A percentile compares a stretch with the other conserved stretches of the same genome.
These are phyloP conservation scores for Aspergillus sp. DNA, from an alignment of 2,329 filamentous ascomycete genomes.

Conservation along the genomic window DNA sequence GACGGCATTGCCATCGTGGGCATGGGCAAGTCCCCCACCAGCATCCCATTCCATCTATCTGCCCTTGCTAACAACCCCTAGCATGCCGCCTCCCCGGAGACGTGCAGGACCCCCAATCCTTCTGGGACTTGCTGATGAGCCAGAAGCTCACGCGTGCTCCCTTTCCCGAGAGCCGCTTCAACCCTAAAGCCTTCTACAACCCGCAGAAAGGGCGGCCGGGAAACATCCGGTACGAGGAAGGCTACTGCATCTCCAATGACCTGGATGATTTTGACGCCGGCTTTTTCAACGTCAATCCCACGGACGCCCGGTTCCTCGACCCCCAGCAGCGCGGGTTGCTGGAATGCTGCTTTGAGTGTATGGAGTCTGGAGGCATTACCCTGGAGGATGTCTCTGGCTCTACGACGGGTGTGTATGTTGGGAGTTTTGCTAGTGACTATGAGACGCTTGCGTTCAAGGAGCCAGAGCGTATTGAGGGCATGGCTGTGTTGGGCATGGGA, in stretches of 20 bases:
- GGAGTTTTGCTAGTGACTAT: conserved; percentile 20
- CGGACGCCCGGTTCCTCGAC: conserved; percentile 18
- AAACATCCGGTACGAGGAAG: neutral
- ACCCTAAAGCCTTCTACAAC: conserved; percentile 2
- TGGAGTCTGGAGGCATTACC: conserved; percentile 6
- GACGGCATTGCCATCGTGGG: neutral
- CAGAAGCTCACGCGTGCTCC: neutral
- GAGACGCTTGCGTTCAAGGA: conserved; percentile 18
- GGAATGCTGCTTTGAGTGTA: conserved; percentile 10
- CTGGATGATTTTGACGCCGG: conserved; percentile 5
- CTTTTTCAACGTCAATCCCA: conserved; percentile 11
- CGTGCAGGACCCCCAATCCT: neutral
- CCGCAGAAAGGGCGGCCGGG: neutral
- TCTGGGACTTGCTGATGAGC: neutral
- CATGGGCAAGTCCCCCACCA: neutral
- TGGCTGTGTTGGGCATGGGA: conserved; percentile 16
- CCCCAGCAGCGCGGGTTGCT: conserved; percentile 13
- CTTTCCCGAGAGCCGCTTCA: conserved; percentile 1
- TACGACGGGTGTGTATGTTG: conserved; percentile 16
- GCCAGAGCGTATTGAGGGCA: conserved; percentile 3
- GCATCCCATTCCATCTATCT: neutral
- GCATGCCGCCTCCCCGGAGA: neutral
- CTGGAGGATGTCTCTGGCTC: neutral
- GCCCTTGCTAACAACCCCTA: neutral
- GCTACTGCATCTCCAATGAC: conserved; percentile 8